Evolutionary conservation across 1,284 basidiomycete genomes (phyloP), one percentile per base, ranked within the genome.

Genomic region (Rhodotorula sp.): DNA sequence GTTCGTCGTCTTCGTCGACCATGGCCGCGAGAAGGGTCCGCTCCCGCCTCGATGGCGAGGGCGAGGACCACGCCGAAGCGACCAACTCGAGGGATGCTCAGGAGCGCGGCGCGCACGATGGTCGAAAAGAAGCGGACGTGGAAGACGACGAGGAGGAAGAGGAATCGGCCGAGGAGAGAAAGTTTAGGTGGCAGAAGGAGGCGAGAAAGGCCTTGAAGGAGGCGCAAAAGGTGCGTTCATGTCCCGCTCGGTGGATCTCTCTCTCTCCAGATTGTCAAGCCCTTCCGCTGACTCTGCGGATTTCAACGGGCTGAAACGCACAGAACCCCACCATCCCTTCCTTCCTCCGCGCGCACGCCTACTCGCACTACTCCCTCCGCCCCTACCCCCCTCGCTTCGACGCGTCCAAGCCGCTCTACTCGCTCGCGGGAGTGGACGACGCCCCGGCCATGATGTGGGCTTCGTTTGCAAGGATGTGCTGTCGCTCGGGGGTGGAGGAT

Each of bases 391-490:
- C 62, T n/a, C 46, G 54, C 10, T 26, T 60, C 34, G 23, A 18
- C n/a, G 20, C 52, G 39, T 23, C 49, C 29, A 43, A 6, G 7
- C 43, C 47, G 51, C 29, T 16, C 20, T 67, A 48, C 61, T 29
- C 67, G 18, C 59, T 56, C 43, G 29, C 12, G 6, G n/a, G 29
- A 2, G 26, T 29, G 26, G 26, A 59, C 20, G 39, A 20, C 21
- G 20, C n/a, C 29, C 5, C 31, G n/a, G 8, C 43, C 15, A 59
- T 62, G 39, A 18, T 15, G 23, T 43, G 56, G 20, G 57, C 52
- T 10, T 67, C 66, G 26, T 61, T 66, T 26, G 70, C 68, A 47
- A 31, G 39, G 12, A 59, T 68, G 67, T 68, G 67, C 43, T 21
- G 26, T 2, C 47, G 49, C n/a, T 57, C 46, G 1, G 34, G 46